Evolutionary conservation across 495 filamentous ascomycete genomes (phyloP).

Genomic region (Penicillium pancosmium): DNA sequence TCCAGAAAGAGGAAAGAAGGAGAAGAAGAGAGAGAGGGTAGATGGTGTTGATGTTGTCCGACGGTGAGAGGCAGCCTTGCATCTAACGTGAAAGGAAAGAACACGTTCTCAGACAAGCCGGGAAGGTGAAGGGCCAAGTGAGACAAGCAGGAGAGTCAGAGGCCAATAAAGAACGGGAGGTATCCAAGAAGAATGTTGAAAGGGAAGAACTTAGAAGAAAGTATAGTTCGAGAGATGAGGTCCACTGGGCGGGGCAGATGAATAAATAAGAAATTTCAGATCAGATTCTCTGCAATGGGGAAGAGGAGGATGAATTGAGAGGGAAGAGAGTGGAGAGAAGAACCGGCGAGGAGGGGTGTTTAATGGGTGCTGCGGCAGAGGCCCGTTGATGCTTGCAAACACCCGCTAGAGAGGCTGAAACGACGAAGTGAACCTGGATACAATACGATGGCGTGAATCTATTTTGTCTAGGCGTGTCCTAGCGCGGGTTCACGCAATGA

Average conservation of each 20-base stretch:
- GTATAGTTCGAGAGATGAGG: constrained; percentile 6
- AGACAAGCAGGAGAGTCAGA: constrained; percentile 16
- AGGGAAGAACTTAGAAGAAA: constrained; percentile 1
- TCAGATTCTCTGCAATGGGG: background rate
- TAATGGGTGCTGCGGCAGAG: constrained; percentile 4
- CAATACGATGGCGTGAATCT: constrained; percentile 21
- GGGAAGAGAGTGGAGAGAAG: constrained; percentile 1
- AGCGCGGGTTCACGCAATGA: constrained; percentile 5
- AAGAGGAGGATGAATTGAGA: background rate
- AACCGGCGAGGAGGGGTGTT: background rate
- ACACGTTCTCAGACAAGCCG: constrained; percentile 19
- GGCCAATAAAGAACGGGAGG: constrained; percentile 16
- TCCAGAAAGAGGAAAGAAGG: constrained; percentile 30
- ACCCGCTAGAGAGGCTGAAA: constrained; percentile 31
- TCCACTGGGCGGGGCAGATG: constrained; percentile 13
- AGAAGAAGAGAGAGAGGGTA: constrained; percentile 27
- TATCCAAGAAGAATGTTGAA: constrained; percentile 7
- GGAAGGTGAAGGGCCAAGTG: constrained; percentile 9
- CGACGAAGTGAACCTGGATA: constrained; percentile 20
- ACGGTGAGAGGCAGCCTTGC: constrained; percentile 14
- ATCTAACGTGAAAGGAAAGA: constrained; percentile 16
- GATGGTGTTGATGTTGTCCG: constrained; percentile 18
- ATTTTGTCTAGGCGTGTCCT: constrained; percentile 13
- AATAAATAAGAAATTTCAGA: constrained; percentile 26
- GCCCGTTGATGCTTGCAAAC: constrained; percentile 17